Evolutionary conservation across 78 protist species (phyloP).

Genomic region (Ministeria vibrans): DNA sequence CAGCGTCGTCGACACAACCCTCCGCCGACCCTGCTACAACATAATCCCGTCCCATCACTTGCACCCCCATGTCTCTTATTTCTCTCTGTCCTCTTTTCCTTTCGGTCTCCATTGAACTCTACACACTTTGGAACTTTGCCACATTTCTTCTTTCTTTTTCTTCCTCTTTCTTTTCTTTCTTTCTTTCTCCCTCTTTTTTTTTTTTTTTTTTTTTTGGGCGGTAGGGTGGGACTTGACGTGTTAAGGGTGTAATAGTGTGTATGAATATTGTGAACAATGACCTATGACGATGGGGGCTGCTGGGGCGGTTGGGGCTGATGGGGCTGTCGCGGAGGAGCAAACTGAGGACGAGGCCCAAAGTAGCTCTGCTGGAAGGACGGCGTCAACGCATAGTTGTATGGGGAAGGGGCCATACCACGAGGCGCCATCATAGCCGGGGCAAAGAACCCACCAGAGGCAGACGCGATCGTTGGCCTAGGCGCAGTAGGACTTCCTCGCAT

Average conservation of each 20-base stretch:
- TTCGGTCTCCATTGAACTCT: background rate
- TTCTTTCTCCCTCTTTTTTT: background rate
- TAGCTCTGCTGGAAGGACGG: too few relatives aligned
- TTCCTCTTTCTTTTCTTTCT: background rate
- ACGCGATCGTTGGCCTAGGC: too few relatives aligned
- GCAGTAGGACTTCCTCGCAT: too few relatives aligned
- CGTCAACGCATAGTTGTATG: too few relatives aligned
- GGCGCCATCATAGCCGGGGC: too few relatives aligned
- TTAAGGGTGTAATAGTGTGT: background rate
- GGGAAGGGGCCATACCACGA: too few relatives aligned
- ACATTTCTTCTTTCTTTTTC: background rate
- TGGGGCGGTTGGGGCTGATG: too few relatives aligned
- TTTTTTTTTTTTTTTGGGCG: too few relatives aligned
- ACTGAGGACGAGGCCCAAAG: too few relatives aligned
- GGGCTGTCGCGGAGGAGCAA: too few relatives aligned
- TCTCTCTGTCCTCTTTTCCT: background rate
- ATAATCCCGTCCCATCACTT: background rate
- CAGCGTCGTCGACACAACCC: background rate
- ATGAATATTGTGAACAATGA: background rate
- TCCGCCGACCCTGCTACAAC: background rate
- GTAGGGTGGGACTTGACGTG: background rate
- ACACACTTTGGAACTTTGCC: background rate
- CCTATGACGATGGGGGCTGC: too few relatives aligned
- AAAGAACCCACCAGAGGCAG: too few relatives aligned
- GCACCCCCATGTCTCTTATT: background rate